Evolutionary conservation across 208 protist genomes (phyloP).

Genomic region (Kentomonas sorsogonicus): DNA sequence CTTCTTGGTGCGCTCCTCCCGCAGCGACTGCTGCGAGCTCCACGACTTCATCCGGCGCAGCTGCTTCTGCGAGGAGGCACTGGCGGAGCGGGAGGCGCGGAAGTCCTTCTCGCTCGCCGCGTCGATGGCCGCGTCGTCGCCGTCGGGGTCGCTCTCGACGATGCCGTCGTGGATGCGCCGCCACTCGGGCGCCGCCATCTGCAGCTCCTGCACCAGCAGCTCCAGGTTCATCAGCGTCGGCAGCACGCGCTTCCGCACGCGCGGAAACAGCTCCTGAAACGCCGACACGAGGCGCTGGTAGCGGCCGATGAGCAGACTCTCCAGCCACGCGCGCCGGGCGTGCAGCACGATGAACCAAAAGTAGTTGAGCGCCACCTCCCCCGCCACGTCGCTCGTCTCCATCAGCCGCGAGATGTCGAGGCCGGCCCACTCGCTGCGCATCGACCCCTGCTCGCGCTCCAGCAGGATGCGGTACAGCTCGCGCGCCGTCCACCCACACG

Average conservation of each 20-base stretch:
- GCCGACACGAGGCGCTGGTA: conserved; percentile 29
- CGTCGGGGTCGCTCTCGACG: no score
- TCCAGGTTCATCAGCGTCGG: conserved; percentile 17
- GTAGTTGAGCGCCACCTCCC: conserved; percentile 39
- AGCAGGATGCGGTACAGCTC: conserved; percentile 36
- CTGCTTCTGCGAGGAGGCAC: not conserved
- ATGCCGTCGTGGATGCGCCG: no score
- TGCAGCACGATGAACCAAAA: conserved; percentile 67
- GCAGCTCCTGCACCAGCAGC: conserved; percentile 21
- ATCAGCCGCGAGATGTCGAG: conserved; percentile 51
- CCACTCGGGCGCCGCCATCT: no score
- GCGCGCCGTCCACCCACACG: conserved; percentile 14
- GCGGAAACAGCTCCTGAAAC: conserved; percentile 43
- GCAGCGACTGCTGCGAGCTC: conserved; percentile 9
- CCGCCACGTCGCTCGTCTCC: conserved; percentile 22
- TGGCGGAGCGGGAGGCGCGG: not conserved
- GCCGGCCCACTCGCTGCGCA: conserved; percentile 31
- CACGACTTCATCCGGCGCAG: not conserved
- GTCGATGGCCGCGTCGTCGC: no score
- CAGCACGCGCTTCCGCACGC: conserved; percentile 8
- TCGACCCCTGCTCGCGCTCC: conserved; percentile 29
- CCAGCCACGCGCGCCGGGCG: conserved; percentile 30
- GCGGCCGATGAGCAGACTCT: conserved; percentile 47
- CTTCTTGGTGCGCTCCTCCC: not conserved
- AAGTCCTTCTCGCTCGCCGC: no score